A percentile compares a stretch with the other conserved stretches of the same genome.
Conservation (phyloP, 176 grass and related monocot genomes). For the Alloteropsis semialata region DNA sequence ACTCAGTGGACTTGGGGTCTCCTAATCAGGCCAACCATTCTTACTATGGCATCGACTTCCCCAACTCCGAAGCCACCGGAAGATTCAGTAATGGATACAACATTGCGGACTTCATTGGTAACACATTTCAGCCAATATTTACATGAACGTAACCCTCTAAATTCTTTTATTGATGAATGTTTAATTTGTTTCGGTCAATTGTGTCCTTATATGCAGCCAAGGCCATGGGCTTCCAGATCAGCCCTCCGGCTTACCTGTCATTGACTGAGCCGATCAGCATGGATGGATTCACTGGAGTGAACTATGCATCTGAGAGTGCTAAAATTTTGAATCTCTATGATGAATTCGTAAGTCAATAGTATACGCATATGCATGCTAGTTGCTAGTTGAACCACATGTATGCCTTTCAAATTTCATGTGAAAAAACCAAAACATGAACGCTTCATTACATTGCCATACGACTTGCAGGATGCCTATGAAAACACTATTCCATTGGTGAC, state of each 20-base stretch:
- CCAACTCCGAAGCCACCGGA: constrained; percentile 21
- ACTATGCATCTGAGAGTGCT: neutral
- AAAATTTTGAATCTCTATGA: too few relatives aligned
- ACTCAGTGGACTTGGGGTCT: neutral
- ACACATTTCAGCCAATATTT: too few relatives aligned
- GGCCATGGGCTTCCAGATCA: neutral
- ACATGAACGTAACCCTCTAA: too few relatives aligned
- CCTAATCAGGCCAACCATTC: neutral
- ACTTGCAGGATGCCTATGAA: neutral
- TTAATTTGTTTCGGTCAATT: too few relatives aligned
- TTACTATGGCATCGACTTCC: constrained; percentile 46
- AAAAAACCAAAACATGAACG: too few relatives aligned
- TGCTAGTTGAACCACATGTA: too few relatives aligned
- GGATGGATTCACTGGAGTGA: neutral
- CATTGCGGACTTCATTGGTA: constrained; percentile 38
- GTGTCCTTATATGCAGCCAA: neutral
- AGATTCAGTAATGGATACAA: constrained; percentile 63
- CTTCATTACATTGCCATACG: too few relatives aligned
- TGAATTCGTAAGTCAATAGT: too few relatives aligned
- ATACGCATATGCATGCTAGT: too few relatives aligned
- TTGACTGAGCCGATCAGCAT: neutral
- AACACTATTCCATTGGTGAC: neutral
- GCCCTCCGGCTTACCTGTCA: neutral
- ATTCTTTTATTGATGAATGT: too few relatives aligned
- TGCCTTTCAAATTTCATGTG: too few relatives aligned